Evolutionary conservation across 176 grass and related monocot genomes (phyloP), one percentile per base, ranked within the genome.

Genomic region (Saccharum spontaneum): DNA sequence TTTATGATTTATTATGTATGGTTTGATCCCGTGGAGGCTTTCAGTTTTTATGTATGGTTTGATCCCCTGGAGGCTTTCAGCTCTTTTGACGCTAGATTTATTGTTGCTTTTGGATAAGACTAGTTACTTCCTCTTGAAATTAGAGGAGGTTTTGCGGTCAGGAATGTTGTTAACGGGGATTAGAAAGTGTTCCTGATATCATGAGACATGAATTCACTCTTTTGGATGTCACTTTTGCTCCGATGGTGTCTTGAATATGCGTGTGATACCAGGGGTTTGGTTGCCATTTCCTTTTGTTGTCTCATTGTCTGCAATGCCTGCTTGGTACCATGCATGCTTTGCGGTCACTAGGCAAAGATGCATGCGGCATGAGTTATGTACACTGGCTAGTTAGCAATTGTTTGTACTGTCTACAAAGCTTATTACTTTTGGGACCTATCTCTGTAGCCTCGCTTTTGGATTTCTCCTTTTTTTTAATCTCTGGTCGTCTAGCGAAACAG

Each of bases 1-100:
- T 46, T 59, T 10, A 59, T 59, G 55, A 59, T 59, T 59, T 59
- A 18, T 55, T 6, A 55, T 22, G 52, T 55, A 55, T 55, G 17
- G 18, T 55, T 82, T 78, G 70, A 90, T 90, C 33, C 34, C 34
- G 43, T 14, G 31, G 24, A 48, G 76, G 20, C 78, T 55, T 59
- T 23, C 6, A 46, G 36, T 67, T 55, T 55, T 55, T 54, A 54
- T 54, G 1, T 17, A 55, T 10, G 7, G 20, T 59, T 59, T 59
- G 8, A 59, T 23, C 22, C 55, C 22, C 0, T 22, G 55, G 55
- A 59, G 55, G 55, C 22, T 23, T 59, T 59, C 55, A 9, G 22
- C 0, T 59, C 20, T 23, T 59, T 59, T 59, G 8, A 23, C 48
- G 10, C 67, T 9, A 17, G 31, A 60, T 75, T 74, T 34, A 34